Evolutionary conservation across 768 basidiomycete species (phyloP), one percentile per base, ranked within the genome.

Genomic region (Mycena rosella): DNA sequence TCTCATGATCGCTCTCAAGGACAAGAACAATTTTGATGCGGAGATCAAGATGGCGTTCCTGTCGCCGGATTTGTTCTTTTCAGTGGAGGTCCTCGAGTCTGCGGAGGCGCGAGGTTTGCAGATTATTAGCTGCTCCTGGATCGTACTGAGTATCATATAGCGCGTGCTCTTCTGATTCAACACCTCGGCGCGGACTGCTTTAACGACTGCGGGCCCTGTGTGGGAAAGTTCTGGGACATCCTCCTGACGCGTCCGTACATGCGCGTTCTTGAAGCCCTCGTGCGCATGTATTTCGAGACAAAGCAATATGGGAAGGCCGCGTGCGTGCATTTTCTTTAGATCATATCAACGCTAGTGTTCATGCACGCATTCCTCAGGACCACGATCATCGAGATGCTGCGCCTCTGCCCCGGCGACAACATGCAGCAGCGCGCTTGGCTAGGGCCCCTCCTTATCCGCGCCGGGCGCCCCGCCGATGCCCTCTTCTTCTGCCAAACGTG

Each of bases 221-320:
- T 81, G 11, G 82, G 81, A 2, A 64, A 74, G 4, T 86, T 83
- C 68, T 81, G 80, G 75, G 59, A 59, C n/a, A 72, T 83, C 13
- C 49, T 82, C 7, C 77, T 78, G 63, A 83, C 84, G 6, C 76
- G 84, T 1, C 84, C 83, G 15, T 84, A 85, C 69, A 84, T 85
- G 81, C 82, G 84, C 17, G 77, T 84, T 13, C 73, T 84, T 20
- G 80, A 83, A 65, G 80, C 82, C 2, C 73, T 78, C 14, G 81
- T 82, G 5, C 74, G 80, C 0, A 47, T 83, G 10, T 77, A 80
- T 48, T 79, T 80, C 61, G 81, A 82, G 59, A 74, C 72, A 20
- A 63, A 73, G 38, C 69, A 77, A 18, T 83, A 78, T 52, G 62
- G 68, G 15, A 76, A 78, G 65, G 73, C 81, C 10, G 75, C 76